Base-by-base conservation (phyloP, 2,329 filamentous ascomycete genomes). In the Phaeosphaeriaceae sp. region DNA sequence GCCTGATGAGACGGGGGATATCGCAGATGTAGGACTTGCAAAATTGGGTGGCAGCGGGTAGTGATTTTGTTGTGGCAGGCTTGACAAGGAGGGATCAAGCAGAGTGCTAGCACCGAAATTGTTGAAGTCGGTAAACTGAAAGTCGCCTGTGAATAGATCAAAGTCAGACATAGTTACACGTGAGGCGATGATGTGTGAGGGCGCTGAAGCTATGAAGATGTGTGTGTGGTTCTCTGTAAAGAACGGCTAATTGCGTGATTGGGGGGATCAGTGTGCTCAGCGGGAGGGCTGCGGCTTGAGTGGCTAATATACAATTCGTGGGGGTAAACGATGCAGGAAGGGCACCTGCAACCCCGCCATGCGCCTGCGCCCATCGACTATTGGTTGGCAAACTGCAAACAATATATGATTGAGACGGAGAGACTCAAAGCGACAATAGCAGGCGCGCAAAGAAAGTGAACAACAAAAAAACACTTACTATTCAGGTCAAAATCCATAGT, bases 81-180 rank as follows among this genome's bases (percentile, higher is more conserved):
- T 55, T 32, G 58, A 57, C 56, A 73, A 60, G 23, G 64, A 59
- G n/a, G 64, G 55, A 52, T 71, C 68, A 42, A 70, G 60, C 39
- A 71, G 57, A 38, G 68, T 50, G 36, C 59, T 63, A n/a, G 56
- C 35, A 34, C 56, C 56, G 52, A 76, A 77, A 60, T 68, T 68
- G 46, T 72, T 70, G 61, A 79, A 79, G 60, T 79, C 77, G 65
- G 71, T 65, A 58, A 78, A 79, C 50, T 74, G 72, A 63, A 75
- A 80, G 59, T 76, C 71, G 61, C 68, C 70, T 76, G 62, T 54
- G 46, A 69, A 71, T 33, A 66, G 44, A 35, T 69, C 64, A 54
- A 65, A 66, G 64, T 74, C 67, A 73, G 71, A 58, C 63, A 73
- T 72, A 49, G 53, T 49, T 41, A 50, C 44, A 29, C 28, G 41